Percentiles rank a stretch among this genome's conserved stretches.
Evolutionary conservation across 306 rosid species (phyloP).

Genomic region (Datisca glomerata): DNA sequence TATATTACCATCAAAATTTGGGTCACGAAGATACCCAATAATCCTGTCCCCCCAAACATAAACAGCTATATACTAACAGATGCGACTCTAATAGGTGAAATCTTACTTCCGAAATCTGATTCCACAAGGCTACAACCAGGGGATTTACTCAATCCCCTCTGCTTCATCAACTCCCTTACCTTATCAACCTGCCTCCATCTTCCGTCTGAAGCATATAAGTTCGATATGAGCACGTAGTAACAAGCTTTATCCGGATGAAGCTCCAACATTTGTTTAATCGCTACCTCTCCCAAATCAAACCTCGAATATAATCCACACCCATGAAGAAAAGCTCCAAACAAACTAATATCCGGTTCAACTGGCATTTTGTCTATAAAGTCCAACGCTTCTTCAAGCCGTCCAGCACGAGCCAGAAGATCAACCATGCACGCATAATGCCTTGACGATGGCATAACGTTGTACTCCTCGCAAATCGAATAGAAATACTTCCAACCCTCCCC

Average conservation of each 20-base stretch:
- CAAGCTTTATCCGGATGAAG: conserved; percentile 55
- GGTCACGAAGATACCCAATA: too few relatives aligned
- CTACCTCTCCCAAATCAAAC: conserved; percentile 59
- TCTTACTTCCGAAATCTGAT: neutral
- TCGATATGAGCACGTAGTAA: conserved; percentile 61
- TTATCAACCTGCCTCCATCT: conserved; percentile 74
- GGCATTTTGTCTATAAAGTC: conserved; percentile 48
- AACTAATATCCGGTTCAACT: conserved; percentile 40
- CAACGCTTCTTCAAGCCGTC: conserved; percentile 56
- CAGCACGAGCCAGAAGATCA: conserved; percentile 62
- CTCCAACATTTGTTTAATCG: conserved; percentile 50
- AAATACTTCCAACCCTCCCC: conserved; percentile 50
- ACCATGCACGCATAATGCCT: conserved; percentile 68
- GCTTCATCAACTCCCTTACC: conserved; percentile 54
- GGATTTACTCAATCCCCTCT: conserved; percentile 44
- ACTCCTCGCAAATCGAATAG: conserved; percentile 33
- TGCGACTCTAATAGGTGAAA: too few relatives aligned
- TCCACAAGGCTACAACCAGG: conserved; percentile 53
- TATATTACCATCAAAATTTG: too few relatives aligned
- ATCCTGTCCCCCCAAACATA: too few relatives aligned
- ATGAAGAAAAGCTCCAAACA: conserved; percentile 58
- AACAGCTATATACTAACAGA: too few relatives aligned
- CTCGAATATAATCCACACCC: conserved; percentile 77
- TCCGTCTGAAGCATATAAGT: conserved; percentile 71
- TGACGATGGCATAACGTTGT: conserved; percentile 46